Conservation (phyloP, 192 early-diverging fungal species). For the Coemansia sp. region DNA sequence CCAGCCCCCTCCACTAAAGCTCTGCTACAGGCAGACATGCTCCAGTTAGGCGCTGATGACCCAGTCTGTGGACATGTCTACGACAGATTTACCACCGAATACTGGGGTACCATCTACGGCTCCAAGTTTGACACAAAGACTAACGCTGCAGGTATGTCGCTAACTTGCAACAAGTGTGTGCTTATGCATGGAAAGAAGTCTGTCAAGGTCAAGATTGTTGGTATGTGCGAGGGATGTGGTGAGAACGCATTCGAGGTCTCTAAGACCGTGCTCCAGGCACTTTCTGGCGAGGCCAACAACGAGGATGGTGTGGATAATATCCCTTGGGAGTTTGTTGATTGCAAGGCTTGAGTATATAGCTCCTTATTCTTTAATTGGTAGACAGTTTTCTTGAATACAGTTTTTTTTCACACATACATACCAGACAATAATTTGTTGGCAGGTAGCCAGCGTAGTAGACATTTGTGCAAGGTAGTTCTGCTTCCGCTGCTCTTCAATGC, state of each 20-base stretch:
- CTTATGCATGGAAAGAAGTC: constrained; percentile 6
- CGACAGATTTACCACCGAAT: background rate
- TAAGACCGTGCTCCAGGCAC: background rate
- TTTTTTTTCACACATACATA: background rate
- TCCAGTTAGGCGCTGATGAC: constrained; percentile 3
- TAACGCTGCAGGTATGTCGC: background rate
- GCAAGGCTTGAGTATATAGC: background rate
- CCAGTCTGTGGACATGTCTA: constrained; percentile 4
- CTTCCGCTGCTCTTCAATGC: background rate
- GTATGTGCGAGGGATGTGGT: constrained; percentile 8
- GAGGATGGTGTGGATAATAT: background rate
- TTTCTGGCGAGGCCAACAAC: background rate
- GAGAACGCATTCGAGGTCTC: constrained; percentile 6
- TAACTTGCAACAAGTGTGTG: constrained; percentile 14
- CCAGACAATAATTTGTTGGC: background rate
- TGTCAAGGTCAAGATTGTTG: constrained; percentile 11
- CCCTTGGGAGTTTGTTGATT: constrained; percentile 6
- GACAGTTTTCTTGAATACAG: background rate
- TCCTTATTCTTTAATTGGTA: background rate
- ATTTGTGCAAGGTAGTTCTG: background rate
- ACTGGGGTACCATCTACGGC: constrained; percentile 4
- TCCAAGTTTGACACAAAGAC: constrained; percentile 9
- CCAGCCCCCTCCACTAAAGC: background rate
- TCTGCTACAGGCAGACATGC: constrained; percentile 1
- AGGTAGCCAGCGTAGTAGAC: background rate